Percentiles rank a stretch among this genome's conserved stretches.
Conservation (phyloP, 2,329 filamentous ascomycete species). For the Penicillium sp. region DNA sequence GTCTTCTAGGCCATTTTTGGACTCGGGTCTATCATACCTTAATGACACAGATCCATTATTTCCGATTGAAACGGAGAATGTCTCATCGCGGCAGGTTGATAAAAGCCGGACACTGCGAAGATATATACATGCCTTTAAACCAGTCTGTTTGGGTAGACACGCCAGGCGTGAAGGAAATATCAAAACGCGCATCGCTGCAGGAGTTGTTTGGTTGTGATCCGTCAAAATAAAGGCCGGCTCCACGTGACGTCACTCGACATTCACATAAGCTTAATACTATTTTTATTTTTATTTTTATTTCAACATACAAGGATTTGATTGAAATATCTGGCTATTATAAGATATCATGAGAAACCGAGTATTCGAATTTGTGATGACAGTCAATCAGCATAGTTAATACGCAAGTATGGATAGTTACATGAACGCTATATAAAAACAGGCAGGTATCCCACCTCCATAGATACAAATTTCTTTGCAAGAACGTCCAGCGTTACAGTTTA, state of each 20-base stretch:
- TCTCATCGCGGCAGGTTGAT: constrained; percentile 20
- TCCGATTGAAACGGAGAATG: constrained; percentile 28
- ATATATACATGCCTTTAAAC: background rate
- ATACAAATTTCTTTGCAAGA: background rate
- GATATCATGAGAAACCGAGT: too few species aligned
- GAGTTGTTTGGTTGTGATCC: background rate
- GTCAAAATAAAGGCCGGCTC: background rate
- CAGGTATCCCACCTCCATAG: background rate
- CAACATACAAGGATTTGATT: too few species aligned
- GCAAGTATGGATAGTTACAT: background rate
- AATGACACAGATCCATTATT: constrained; percentile 30
- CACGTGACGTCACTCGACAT: background rate
- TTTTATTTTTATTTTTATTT: too few species aligned
- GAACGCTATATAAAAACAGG: background rate
- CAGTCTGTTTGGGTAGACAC: background rate
- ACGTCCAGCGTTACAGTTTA: too few species aligned
- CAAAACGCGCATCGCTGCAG: constrained; percentile 25
- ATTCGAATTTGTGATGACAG: too few species aligned
- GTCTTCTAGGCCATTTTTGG: background rate
- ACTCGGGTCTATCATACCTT: constrained; percentile 17
- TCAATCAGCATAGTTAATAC: too few species aligned
- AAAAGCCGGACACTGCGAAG: background rate
- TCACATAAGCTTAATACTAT: background rate
- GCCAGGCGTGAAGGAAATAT: constrained; percentile 1
- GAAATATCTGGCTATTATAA: too few species aligned